These are phyloP conservation scores for Zangia roseola DNA, from an alignment of 768 basidiomycete genomes.

Conservation along the genomic window DNA sequence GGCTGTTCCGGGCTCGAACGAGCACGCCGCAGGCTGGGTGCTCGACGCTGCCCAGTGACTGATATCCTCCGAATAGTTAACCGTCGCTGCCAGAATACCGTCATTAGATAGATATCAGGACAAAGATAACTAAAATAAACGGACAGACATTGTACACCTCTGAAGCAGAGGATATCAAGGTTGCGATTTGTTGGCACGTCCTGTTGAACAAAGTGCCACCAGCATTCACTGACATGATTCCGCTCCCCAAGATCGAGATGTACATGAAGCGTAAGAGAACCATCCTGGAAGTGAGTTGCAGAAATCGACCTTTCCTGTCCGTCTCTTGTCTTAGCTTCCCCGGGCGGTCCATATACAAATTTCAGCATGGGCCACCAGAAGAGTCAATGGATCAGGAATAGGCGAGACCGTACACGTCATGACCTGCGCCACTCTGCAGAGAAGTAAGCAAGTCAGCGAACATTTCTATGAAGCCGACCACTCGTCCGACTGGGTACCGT, in stretches of 20 bases:
- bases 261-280: no score
- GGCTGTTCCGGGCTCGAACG: conserved; percentile 56
- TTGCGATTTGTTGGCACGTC: conserved; percentile 37
- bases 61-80: conserved; percentile 42
- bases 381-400: no score
- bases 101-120: neutral
- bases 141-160: conserved; percentile 46
- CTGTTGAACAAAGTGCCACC: neutral
- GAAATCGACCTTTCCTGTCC: no score
- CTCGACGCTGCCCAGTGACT: conserved; percentile 54
- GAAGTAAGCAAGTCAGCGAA: no score
- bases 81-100: conserved; percentile 1
- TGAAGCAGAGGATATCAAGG: conserved; percentile 41
- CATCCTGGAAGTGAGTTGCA: no score
- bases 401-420: no score
- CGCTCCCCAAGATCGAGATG: neutral
- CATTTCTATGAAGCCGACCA: no score
- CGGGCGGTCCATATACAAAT: no score
- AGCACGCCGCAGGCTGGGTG: conserved; percentile 45
- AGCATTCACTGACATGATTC: neutral
- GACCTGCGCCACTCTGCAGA: no score
- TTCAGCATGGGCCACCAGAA: no score
- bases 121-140: neutral
- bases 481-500: no score
- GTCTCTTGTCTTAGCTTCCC: no score